phyloP scores from a whole-genome alignment of 192 early-diverging fungal genomes.

The Haplosporangium gracile region DNA sequence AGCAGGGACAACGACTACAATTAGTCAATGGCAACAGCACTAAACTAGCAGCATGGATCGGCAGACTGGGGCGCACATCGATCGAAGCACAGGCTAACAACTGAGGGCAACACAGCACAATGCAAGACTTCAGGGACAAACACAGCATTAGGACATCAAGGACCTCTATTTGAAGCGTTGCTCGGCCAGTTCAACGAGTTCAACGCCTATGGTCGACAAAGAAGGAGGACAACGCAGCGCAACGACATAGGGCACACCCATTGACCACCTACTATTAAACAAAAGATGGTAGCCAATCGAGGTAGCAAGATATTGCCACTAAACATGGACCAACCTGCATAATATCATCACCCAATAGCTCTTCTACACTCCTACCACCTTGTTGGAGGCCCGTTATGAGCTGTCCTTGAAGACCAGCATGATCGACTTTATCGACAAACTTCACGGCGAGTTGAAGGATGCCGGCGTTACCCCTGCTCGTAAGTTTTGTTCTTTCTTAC shows the following conservation, averaged over 20 bases:
- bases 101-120: neutral
- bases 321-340: neutral
- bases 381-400: constrained; percentile 91
- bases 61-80: neutral
- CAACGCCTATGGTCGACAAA: neutral
- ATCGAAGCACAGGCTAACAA: neutral
- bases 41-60: neutral
- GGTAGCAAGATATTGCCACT: neutral
- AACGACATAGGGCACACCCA: neutral
- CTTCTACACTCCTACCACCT: constrained; percentile 76
- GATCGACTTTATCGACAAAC: constrained; percentile 91
- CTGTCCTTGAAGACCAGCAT: constrained; percentile 91
- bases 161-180: neutral
- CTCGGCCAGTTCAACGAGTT: neutral
- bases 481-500: constrained; percentile 34
- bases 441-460: constrained; percentile 86
- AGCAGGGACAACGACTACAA: too few species aligned
- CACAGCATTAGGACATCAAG: neutral
- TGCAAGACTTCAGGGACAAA: neutral
- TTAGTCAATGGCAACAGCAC: too few species aligned
- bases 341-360: constrained; percentile 63
- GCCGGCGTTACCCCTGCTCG: constrained; percentile 82
- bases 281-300: neutral
- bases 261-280: neutral
- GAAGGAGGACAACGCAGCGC: neutral